phyloP scores from a whole-genome alignment of 139 green algal genomes.

The Penium margaritaceum region DNA sequence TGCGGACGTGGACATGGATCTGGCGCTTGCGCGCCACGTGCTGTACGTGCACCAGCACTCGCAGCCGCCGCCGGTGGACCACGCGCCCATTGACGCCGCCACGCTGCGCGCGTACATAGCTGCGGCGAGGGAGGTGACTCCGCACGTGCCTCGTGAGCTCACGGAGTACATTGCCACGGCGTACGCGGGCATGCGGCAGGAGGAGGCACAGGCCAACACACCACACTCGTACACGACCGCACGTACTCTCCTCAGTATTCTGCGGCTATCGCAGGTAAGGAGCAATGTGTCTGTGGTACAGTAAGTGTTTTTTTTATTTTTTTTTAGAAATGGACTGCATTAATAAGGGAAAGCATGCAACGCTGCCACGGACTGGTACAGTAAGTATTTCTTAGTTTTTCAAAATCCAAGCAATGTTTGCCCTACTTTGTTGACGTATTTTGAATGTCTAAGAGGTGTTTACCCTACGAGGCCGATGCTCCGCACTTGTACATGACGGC shows the following conservation, averaged over 20 bases:
- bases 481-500: no score
- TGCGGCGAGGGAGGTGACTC: constrained; percentile 54
- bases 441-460: no score
- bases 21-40: constrained; percentile 78
- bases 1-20: constrained; percentile 64
- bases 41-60: constrained; percentile 73
- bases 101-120: constrained; percentile 19
- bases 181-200: constrained; percentile 77
- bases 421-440: no score
- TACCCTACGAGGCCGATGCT: no score
- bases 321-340: no score
- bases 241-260: constrained; percentile 88
- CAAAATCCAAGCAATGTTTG: no score
- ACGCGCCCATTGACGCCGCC: constrained; percentile 37
- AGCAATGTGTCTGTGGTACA: no score
- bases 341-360: no score
- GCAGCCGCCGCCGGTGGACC: constrained; percentile 35
- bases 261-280: constrained; percentile 66
- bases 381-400: no score
- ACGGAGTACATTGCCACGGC: constrained; percentile 78
- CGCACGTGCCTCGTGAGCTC: constrained; percentile 70
- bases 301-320: no score
- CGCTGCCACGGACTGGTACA: no score
- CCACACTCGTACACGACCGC: constrained; percentile 64
- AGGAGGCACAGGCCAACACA: constrained; percentile 55